A percentile compares a stretch with the other conserved stretches of the same genome.
These are phyloP conservation scores for Xylaria hypoxylon DNA, from an alignment of 2,329 filamentous ascomycete species.

Conservation along the genomic window DNA sequence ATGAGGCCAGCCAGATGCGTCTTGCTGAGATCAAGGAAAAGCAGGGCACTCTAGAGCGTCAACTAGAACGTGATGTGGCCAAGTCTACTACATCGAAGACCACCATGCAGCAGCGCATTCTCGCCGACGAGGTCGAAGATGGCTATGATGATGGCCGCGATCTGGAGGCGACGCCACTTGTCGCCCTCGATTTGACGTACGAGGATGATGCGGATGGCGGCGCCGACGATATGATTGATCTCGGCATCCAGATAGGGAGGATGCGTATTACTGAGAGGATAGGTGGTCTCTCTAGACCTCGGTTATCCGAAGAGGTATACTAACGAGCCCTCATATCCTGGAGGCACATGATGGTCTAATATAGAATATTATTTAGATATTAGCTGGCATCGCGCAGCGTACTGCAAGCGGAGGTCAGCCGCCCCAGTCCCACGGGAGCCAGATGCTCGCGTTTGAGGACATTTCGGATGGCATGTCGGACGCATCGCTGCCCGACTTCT, in stretches of 20 bases:
- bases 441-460: conserved; percentile 44
- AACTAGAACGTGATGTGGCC: conserved; percentile 75
- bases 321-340: conserved; percentile 19
- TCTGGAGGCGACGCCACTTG: conserved; percentile 72
- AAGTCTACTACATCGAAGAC: conserved; percentile 54
- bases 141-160: conserved; percentile 70
- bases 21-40: conserved; percentile 83
- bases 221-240: conserved; percentile 73
- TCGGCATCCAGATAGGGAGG: conserved; percentile 77
- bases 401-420: conserved; percentile 39
- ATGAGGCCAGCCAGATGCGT: conserved; percentile 75
- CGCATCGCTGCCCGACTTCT: conserved; percentile 61
- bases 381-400: conserved; percentile 50
- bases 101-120: conserved; percentile 53
- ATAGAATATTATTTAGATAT: conserved; percentile 47
- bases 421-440: conserved; percentile 40
- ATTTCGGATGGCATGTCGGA: conserved; percentile 44
- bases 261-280: conserved; percentile 80
- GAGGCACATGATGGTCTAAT: conserved; percentile 20
- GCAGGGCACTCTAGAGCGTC: conserved; percentile 76
- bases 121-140: conserved; percentile 65
- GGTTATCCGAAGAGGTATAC: conserved; percentile 75
- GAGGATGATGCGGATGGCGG: conserved; percentile 68
- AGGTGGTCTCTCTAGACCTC: conserved; percentile 77
- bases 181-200: conserved; percentile 74